Percentiles rank a stretch among this genome's conserved stretches.
These are phyloP conservation scores for Ensete glaucum DNA, from an alignment of 176 grass and related monocot genomes.

Conservation along the genomic window DNA sequence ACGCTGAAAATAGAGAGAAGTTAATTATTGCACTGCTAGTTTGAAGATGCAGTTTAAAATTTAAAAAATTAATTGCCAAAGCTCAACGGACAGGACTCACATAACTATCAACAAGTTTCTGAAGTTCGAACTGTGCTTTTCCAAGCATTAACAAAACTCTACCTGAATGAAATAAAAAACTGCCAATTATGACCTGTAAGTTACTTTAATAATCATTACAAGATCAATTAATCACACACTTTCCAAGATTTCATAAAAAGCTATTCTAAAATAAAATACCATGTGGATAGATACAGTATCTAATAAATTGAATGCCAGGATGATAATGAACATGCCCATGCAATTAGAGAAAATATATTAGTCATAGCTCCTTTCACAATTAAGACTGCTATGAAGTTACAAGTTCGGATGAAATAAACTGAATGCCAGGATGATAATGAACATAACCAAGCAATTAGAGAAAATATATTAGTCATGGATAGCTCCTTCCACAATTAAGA, in stretches of 20 bases:
- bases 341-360: background rate
- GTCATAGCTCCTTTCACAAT: background rate
- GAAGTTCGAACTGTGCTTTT: slow-evolving; percentile 90
- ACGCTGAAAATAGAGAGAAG: slow-evolving; percentile 42
- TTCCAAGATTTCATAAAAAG: background rate
- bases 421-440: background rate
- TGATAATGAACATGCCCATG: background rate
- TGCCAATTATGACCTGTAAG: slow-evolving; percentile 11
- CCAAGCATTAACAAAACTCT: slow-evolving; percentile 85
- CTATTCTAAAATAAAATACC: background rate
- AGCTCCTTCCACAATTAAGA: background rate
- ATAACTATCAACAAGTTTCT: slow-evolving; percentile 93
- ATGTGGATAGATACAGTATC: too few species aligned
- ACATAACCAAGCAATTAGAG: background rate
- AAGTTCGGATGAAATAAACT: background rate
- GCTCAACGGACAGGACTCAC: slow-evolving; percentile 50
- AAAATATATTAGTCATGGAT: background rate
- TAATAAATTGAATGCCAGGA: background rate
- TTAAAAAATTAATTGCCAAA: slow-evolving; percentile 9
- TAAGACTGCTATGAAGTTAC: background rate
- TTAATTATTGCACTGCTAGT: background rate
- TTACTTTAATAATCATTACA: background rate
- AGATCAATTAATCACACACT: slow-evolving; percentile 4
- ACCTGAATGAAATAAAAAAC: slow-evolving; percentile 39
- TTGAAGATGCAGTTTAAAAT: slow-evolving; percentile 9